Base-by-base conservation (phyloP, 2,329 filamentous ascomycete species). In the Zopfia rhizophila region DNA sequence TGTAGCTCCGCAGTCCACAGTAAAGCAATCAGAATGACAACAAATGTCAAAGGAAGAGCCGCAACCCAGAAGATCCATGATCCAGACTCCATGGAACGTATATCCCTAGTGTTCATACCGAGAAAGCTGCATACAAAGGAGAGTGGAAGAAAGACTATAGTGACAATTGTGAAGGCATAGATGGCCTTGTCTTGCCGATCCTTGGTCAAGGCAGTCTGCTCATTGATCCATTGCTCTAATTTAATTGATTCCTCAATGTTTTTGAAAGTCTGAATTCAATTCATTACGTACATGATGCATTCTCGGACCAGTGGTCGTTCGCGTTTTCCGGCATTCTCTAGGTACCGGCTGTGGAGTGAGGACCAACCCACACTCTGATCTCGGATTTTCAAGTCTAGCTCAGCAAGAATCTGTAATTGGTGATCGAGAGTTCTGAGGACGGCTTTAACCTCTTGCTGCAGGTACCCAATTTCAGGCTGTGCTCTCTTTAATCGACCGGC, bases 51-150 rank as follows among this genome's bases (percentile, higher is more conserved):
- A 0, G 55, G 56, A 7, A 61, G 2, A 3, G 53, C 51, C 24
- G 45, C 35, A 0, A 38, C 49, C 56, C 53, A 62, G 30, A 60
- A 62, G 12, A 55, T 27, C 2, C n/a, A 27, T 27, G 56, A 55
- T 10, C 23, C 25, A 16, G 17, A 33, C 2, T 43, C 8, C 36
- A 44, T 60, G 17, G 55, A 41, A 1, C 55, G 33, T 5, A 62
- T 48, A 17, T 54, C 55, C 4, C 22, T 12, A 1, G 45, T 56
- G 33, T 58, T 60, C 56, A 62, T 62, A 1, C 58, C 55, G 3
- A 62, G 52, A 8, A 56, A 38, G 29, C 43, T 45, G 1, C 38
- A 35, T 3, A 60, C 43, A 16, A 57, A 58, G 0, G 56, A 59
- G 21, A 58, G 38, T 0, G 50, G 53, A 3, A 56, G 18, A 28